Evolutionary conservation across 495 filamentous ascomycete species (phyloP), one percentile per base, ranked within the genome.

Genomic region (Daldinia grandis): DNA sequence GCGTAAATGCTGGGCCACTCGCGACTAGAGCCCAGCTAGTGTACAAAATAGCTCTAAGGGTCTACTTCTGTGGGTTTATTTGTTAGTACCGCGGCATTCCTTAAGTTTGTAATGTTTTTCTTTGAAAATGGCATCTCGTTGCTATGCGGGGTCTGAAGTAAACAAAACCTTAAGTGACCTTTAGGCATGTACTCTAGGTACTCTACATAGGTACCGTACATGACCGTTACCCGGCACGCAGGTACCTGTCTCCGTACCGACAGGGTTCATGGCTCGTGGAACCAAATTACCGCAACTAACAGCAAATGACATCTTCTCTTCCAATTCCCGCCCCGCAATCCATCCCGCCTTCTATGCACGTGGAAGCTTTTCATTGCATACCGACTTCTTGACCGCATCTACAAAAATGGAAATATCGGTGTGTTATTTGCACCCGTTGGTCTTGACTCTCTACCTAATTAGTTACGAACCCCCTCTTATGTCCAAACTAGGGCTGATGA

Each of bases 291-390:
- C 50, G 49, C 58, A 30, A 17, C 51, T 55, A 38, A 56, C 44
- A 54, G 15, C 68, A 57, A 71, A 44, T 71, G 25, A 68, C 15
- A 72, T 7, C 64, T n/a, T 50, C 7, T 28, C 54, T 60, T 40
- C 54, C 55, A 64, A 56, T 56, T 33, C 27, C 30, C 12, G 50
- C 59, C 64, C 69, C 69, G 59, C 64, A 56, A 64, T 68, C 64
- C 56, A 59, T 59, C 55, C 64, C 64, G 17, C 33, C 14, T 54
- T 21, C 47, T 19, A 55, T 55, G 68, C 70, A 73, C 70, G 70
- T 73, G 70, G 59, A 73, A 61, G 70, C 65, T 73, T 65, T 61
- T 65, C 24, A 73, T 73, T 73, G 60, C 58, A 65, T 49, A 62
- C 42, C 64, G 30, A 25, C 25, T 42, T 68, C 70, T 62, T 68